phyloP scores from a whole-genome alignment of 2,329 filamentous ascomycete genomes.

The Ophiostoma sp. region DNA sequence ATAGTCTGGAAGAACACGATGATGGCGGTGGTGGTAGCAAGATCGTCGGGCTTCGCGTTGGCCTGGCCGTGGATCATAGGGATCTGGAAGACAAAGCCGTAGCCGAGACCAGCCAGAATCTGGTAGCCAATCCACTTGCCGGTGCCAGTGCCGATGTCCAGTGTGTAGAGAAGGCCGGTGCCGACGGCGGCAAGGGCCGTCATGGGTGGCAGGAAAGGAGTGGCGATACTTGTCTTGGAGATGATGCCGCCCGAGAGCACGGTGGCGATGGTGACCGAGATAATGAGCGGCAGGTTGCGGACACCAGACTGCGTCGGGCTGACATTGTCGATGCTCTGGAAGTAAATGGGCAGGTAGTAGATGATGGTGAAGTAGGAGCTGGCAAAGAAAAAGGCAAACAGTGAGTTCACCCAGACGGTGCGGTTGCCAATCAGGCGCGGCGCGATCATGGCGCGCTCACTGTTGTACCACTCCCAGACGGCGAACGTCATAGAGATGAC shows the following conservation, averaged over 20 bases:
- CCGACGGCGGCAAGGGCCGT: constrained; percentile 35
- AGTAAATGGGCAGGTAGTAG: constrained; percentile 47
- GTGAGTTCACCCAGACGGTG: constrained; percentile 39
- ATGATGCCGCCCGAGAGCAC: constrained; percentile 35
- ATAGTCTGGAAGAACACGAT: constrained; percentile 41
- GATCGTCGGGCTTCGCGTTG: constrained; percentile 32
- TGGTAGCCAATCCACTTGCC: constrained; percentile 46
- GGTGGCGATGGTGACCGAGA: constrained; percentile 36
- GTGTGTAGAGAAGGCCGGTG: constrained; percentile 37
- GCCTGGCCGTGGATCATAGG: constrained; percentile 38
- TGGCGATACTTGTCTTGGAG: constrained; percentile 32
- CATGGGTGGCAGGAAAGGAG: constrained; percentile 35
- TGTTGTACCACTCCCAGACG: constrained; percentile 34
- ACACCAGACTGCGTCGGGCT: constrained; percentile 37
- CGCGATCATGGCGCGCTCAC: constrained; percentile 47
- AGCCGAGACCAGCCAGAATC: constrained; percentile 42
- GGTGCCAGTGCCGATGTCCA: constrained; percentile 32
- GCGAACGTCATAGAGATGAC: constrained; percentile 31
- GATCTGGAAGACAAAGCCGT: constrained; percentile 42
- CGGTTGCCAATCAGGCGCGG: constrained; percentile 41
- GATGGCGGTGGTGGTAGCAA: constrained; percentile 38
- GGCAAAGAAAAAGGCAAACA: constrained; percentile 41
- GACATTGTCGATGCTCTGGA: constrained; percentile 43
- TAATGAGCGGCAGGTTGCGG: constrained; percentile 39
- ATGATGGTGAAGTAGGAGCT: constrained; percentile 41